These are phyloP conservation scores for Penicillium pulvis DNA, from an alignment of 495 filamentous ascomycete species.

Conservation along the genomic window DNA sequence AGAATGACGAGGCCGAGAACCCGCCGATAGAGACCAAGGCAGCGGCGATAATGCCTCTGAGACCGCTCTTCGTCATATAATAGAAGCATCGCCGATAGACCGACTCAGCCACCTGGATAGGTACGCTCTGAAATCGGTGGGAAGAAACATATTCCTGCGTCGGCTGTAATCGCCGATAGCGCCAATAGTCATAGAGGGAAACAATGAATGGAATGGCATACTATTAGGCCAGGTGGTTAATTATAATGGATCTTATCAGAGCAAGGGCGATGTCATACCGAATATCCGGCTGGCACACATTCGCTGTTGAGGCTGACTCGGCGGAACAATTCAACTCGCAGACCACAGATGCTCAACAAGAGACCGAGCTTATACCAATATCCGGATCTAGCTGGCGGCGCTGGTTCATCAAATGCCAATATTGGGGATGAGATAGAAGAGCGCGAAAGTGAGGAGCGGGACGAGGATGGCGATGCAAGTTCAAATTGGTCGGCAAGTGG, in stretches of 20 bases:
- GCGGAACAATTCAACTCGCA: constrained; percentile 44
- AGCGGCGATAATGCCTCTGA: constrained; percentile 39
- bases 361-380: constrained; percentile 33
- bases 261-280: constrained; percentile 27
- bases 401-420: constrained; percentile 7
- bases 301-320: constrained; percentile 38
- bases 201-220: constrained; percentile 45
- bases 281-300: constrained; percentile 41
- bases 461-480: constrained; percentile 15
- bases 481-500: constrained; percentile 28
- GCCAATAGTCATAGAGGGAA: constrained; percentile 47
- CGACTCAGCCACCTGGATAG: constrained; percentile 21
- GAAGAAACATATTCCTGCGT: constrained; percentile 23
- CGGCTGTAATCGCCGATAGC: constrained; percentile 33
- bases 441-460: constrained; percentile 6
- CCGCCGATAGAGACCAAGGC: constrained; percentile 36
- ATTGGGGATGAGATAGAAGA: constrained; percentile 6
- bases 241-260: neutral
- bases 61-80: constrained; percentile 30
- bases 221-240: constrained; percentile 15
- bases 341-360: constrained; percentile 32
- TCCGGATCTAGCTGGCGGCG: neutral
- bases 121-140: constrained; percentile 23
- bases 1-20: constrained; percentile 27
- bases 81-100: constrained; percentile 28